Evolutionary conservation across 108 stramenopile genomes (phyloP).

Genomic region (Mediolabrus comicus): DNA sequence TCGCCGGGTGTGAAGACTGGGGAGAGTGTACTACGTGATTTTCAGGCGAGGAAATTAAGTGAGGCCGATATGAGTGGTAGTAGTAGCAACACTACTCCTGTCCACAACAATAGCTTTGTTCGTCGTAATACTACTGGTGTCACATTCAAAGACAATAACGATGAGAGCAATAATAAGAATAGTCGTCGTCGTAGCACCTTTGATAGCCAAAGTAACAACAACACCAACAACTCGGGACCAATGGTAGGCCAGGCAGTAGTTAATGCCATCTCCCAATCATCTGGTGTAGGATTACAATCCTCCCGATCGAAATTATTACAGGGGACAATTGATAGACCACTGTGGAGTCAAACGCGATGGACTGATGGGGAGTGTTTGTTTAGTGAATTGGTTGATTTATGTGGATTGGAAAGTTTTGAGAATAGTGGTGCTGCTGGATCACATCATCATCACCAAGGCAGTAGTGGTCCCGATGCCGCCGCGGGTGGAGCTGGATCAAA

Average conservation of each 20-base stretch:
- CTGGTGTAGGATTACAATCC: conserved; percentile 26
- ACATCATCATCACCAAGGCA: not conserved
- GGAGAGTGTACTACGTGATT: conserved; percentile 10
- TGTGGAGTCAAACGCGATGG: conserved; percentile 42
- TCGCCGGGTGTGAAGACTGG: conserved; percentile 12
- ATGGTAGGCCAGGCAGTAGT: conserved; percentile 39
- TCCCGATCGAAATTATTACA: conserved; percentile 27
- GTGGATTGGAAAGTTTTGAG: conserved; percentile 37
- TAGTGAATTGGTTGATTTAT: conserved; percentile 21
- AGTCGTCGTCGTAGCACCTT: not conserved
- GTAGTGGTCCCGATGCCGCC: not conserved
- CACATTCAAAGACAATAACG: not conserved
- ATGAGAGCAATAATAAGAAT: not conserved
- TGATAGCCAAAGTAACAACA: not conserved
- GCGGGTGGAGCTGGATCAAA: not conserved
- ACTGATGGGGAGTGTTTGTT: conserved; percentile 48
- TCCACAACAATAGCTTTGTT: not conserved
- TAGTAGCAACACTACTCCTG: not conserved
- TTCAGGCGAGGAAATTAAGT: not conserved
- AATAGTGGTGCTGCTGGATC: not conserved
- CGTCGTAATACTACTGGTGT: not conserved
- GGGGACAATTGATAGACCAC: conserved; percentile 40
- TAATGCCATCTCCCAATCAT: conserved; percentile 28
- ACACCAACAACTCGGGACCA: conserved; percentile 11
- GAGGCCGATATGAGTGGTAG: not conserved